These are phyloP conservation scores for Hawksworthiomyces lignivorus DNA, from an alignment of 2,329 filamentous ascomycete species.

Conservation along the genomic window DNA sequence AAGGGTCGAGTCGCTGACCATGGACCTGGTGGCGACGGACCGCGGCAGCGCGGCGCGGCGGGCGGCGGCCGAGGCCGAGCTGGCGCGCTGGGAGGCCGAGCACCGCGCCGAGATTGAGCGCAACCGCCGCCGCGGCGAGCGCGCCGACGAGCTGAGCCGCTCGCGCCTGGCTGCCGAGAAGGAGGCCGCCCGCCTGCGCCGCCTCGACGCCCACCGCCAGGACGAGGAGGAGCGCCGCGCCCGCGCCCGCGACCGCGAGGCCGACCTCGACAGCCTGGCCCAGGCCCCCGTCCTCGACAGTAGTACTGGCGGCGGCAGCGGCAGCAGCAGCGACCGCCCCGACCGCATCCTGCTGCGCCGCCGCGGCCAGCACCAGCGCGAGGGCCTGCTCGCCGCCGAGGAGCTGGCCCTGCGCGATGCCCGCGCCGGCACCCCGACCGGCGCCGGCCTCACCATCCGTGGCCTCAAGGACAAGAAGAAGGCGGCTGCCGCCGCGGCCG, in stretches of 20 bases:
- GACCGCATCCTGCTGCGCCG: slow-evolving; percentile 69
- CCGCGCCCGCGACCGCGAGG: slow-evolving; percentile 55
- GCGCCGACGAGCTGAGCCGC: slow-evolving; percentile 45
- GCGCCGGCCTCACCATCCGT: slow-evolving; percentile 56
- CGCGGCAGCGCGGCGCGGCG: slow-evolving; percentile 48
- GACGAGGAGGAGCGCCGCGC: slow-evolving; percentile 63
- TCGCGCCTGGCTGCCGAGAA: slow-evolving; percentile 55
- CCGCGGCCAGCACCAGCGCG: slow-evolving; percentile 45
- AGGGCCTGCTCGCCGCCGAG: slow-evolving; percentile 24
- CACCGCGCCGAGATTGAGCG: slow-evolving; percentile 63
- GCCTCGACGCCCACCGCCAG: slow-evolving; percentile 57
- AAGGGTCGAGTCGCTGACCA: slow-evolving; percentile 81
- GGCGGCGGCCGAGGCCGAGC: slow-evolving; percentile 31
- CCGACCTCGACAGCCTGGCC: slow-evolving; percentile 63
- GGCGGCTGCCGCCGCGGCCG: slow-evolving; percentile 22
- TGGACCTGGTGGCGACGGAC: slow-evolving; percentile 63
- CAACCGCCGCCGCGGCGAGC: slow-evolving; percentile 44
- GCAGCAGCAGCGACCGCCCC: too few species aligned
- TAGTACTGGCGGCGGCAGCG: slow-evolving; percentile 35
- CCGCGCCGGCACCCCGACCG: slow-evolving; percentile 16
- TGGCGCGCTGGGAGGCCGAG: slow-evolving; percentile 64
- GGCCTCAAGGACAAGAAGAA: slow-evolving; percentile 63
- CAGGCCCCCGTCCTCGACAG: slow-evolving; percentile 41
- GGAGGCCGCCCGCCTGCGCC: slow-evolving; percentile 55
- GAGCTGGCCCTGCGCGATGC: slow-evolving; percentile 32